Evolutionary conservation across 2,329 filamentous ascomycete genomes (phyloP).

Genomic region (Aspergillus unguis): DNA sequence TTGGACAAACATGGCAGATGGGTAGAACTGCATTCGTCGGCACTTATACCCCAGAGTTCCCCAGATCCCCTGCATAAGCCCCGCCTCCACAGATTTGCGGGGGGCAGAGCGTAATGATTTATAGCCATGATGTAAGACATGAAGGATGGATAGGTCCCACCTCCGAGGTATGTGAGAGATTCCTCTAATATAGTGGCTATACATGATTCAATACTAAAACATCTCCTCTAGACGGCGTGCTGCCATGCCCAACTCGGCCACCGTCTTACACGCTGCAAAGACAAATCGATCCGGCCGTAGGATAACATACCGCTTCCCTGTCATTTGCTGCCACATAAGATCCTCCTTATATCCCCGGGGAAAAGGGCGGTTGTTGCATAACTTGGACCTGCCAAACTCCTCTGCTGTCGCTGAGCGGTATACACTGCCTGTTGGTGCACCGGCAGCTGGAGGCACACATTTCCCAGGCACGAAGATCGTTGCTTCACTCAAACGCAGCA

Average conservation of each 20-base stretch:
- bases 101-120: too few species aligned
- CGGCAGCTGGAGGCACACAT: not conserved
- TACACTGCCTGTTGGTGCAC: not conserved
- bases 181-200: too few species aligned
- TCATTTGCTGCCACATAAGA: slow-evolving; percentile 21
- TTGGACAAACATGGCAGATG: too few species aligned
- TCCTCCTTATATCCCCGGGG: slow-evolving; percentile 28
- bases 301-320: slow-evolving; percentile 26
- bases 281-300: slow-evolving; percentile 34
- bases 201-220: not conserved
- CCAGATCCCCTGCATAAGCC: too few species aligned
- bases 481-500: not conserved
- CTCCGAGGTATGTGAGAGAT: too few species aligned
- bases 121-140: too few species aligned
- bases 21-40: too few species aligned
- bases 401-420: slow-evolving; percentile 23
- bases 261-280: slow-evolving; percentile 29
- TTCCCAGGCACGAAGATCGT: not conserved
- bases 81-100: too few species aligned
- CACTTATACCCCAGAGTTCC: too few species aligned
- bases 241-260: slow-evolving; percentile 18
- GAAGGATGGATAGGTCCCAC: too few species aligned
- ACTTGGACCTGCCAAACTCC: slow-evolving; percentile 26
- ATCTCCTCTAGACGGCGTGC: not conserved
- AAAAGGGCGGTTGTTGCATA: slow-evolving; percentile 26